Percentiles rank a stretch among this genome's conserved stretches.
Evolutionary conservation across 768 basidiomycete genomes (phyloP).

Genomic region (Tylopilus sp.): DNA sequence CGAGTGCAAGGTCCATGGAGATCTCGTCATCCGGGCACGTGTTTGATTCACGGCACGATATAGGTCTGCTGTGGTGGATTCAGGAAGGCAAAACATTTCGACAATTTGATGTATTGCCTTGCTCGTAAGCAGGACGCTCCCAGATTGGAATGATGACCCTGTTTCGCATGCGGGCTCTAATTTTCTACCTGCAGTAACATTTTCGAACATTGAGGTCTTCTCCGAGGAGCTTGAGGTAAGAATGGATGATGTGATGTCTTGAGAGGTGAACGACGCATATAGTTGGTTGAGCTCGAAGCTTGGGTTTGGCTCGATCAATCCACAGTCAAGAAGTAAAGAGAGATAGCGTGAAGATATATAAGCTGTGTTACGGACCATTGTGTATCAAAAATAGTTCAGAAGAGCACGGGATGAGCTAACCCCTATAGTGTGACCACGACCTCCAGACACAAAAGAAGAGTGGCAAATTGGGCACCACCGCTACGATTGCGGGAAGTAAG

Average conservation of each 20-base stretch:
- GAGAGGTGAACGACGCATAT: constrained; percentile 38
- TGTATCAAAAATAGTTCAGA: background rate
- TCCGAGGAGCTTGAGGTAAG: constrained; percentile 10
- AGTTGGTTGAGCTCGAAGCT: constrained; percentile 54
- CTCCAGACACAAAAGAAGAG: constrained; percentile 86
- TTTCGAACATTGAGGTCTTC: background rate
- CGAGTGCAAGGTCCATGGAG: constrained; percentile 1
- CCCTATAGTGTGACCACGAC: constrained; percentile 81
- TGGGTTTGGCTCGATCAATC: constrained; percentile 53
- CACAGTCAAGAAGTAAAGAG: constrained; percentile 51
- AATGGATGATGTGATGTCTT: constrained; percentile 7
- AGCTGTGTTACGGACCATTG: constrained; percentile 36
- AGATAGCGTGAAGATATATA: constrained; percentile 71
- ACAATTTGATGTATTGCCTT: constrained; percentile 54
- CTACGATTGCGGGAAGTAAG: constrained; percentile 34
- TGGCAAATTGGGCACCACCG: constrained; percentile 78
- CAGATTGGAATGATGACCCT: constrained; percentile 6
- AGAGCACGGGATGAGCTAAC: constrained; percentile 32
- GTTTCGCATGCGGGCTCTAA: constrained; percentile 1
- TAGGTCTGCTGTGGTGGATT: constrained; percentile 46
- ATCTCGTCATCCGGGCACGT: constrained; percentile 27
- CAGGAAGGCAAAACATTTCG: constrained; percentile 42
- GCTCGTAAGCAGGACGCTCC: constrained; percentile 45
- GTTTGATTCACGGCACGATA: constrained; percentile 66
- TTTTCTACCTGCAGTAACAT: background rate